Conservation (phyloP, 352 stramenopile species). For the Phytophthora hybrid region DNA sequence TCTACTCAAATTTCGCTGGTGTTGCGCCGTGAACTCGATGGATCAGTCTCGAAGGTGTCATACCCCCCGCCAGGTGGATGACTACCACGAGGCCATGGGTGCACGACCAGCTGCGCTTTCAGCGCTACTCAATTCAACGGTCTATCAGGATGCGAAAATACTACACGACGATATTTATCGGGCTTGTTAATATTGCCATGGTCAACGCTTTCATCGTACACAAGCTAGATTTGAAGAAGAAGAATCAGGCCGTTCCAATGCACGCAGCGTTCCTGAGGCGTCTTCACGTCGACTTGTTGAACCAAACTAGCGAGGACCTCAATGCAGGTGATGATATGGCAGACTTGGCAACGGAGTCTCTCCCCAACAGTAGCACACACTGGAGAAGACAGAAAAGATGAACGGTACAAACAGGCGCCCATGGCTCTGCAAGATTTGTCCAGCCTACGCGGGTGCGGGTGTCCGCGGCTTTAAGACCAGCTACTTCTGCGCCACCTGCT, state of each 20-base stretch:
- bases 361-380: background rate
- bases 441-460: conserved; percentile 7
- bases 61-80: background rate
- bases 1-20: conserved; percentile 5
- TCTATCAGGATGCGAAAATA: conserved; percentile 21
- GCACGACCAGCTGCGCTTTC: background rate
- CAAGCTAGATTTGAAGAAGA: conserved; percentile 9
- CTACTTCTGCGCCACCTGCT: conserved; percentile 29
- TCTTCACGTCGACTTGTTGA: conserved; percentile 16
- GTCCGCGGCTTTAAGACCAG: conserved; percentile 26
- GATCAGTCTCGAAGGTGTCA: background rate
- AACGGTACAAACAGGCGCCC: conserved; percentile 28
- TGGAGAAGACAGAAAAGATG: conserved; percentile 24
- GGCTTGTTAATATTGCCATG: conserved; percentile 30
- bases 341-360: conserved; percentile 13
- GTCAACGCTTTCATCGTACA: conserved; percentile 33
- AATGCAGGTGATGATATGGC: background rate
- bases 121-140: no score
- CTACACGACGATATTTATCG: conserved; percentile 38
- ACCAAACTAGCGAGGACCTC: conserved; percentile 21
- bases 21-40: background rate
- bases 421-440: conserved; percentile 37
- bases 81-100: conserved; percentile 1
- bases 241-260: background rate
- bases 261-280: conserved; percentile 4